These are phyloP conservation scores for Danielia oregonensis DNA, from an alignment of 805 yeast species.

Conservation along the genomic window DNA sequence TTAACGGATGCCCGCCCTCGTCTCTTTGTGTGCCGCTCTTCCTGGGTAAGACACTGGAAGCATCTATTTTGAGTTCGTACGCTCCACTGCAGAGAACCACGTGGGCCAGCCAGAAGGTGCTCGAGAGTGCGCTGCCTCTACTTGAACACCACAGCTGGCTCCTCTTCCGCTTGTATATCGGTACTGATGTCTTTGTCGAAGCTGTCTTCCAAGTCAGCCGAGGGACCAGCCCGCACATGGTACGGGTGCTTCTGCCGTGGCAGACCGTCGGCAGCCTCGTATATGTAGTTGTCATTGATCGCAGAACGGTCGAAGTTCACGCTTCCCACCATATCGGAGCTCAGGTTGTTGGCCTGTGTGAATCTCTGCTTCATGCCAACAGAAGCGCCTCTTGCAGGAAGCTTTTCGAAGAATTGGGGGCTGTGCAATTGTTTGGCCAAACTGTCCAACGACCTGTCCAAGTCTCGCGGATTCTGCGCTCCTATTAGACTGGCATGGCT, in stretches of 20 bases:
- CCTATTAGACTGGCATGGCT: constrained; percentile 5
- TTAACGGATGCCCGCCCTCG: too few species aligned
- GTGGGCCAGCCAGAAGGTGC: too few species aligned
- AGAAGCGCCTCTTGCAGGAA: constrained; percentile 33
- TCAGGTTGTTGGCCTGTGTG: constrained; percentile 20
- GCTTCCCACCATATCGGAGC: constrained; percentile 21
- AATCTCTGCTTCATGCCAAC: constrained; percentile 17
- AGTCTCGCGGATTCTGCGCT: constrained; percentile 3
- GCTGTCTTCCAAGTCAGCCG: constrained; percentile 17
- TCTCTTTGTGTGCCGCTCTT: too few species aligned
- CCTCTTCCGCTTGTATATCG: constrained; percentile 11
- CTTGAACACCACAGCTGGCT: constrained; percentile 18
- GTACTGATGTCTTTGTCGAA: constrained; percentile 16
- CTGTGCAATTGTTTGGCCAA: constrained; percentile 38
- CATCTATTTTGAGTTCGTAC: too few species aligned
- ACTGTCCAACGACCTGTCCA: constrained; percentile 24
- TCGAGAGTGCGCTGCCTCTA: too few species aligned
- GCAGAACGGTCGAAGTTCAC: constrained; percentile 17
- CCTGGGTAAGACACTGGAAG: too few species aligned
- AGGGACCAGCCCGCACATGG: constrained; percentile 2
- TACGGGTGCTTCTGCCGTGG: constrained; percentile 7
- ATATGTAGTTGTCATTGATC: constrained; percentile 32
- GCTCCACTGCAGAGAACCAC: too few species aligned
- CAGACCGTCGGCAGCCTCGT: constrained; percentile 13
- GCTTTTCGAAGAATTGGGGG: constrained; percentile 35